Evolutionary conservation across 257 asterid species (phyloP), one percentile per base, ranked within the genome.

Genomic region (Linderniella brevidens): DNA sequence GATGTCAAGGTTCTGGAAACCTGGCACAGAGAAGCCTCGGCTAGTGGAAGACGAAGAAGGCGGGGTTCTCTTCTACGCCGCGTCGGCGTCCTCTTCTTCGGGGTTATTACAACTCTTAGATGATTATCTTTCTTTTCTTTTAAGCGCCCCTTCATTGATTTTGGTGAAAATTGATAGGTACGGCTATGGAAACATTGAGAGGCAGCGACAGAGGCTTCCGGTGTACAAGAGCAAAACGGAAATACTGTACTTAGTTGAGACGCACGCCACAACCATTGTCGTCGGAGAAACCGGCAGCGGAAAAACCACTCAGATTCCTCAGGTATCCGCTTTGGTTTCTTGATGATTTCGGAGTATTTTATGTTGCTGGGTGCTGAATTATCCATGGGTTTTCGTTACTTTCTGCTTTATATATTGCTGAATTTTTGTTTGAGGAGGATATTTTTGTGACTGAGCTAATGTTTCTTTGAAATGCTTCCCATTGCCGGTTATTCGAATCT

Each of bases 261-360:
- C 69, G 35, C 96, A 79, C 66, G 82, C 88, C 58, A 84, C 98
- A 12, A 79, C 96, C 46, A 77, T 84, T 54, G 54, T 90, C 36
- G 96, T 90, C 12, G 98, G 98, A 39, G 98, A 90, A 68, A 90
- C 98, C 0, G 96, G 96, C 32, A 78, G 94, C 49, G 98, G 98
- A 1, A 90, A 90, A 67, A 90, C 96, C 49, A 90, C 98, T 45
- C 98, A 90, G 73, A 90, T 90, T 58, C 96, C 98, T 41, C 96
- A 84, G 95, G 98, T 84, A 10, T 8, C 4, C 5, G 13, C 1
- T 8, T 25, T 25, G 3, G 3, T 25, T 25, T 3, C 32, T 25
- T 25, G 32, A 2, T 25, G 32, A 25, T n/a, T n/a, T n/a, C n/a
- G n/a, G n/a, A 25, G 32, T 25, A 25, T 25, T 25, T 2, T 25